These are phyloP conservation scores for Alternaria incomplexa DNA, from an alignment of 2,329 filamentous ascomycete species.

Conservation along the genomic window DNA sequence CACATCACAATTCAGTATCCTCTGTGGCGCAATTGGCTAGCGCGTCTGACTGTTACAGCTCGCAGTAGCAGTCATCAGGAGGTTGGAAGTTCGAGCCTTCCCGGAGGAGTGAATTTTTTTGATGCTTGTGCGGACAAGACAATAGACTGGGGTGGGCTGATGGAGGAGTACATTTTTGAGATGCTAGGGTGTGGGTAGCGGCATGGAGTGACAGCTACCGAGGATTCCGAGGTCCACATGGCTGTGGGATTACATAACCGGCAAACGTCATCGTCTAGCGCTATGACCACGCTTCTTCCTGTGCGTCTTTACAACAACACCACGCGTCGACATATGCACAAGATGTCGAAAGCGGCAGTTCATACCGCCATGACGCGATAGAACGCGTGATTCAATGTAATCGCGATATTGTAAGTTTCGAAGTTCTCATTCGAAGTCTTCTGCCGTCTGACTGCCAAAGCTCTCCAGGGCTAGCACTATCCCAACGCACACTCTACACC, in stretches of 20 bases:
- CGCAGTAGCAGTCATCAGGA: constrained; percentile 29
- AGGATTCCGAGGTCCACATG: background rate
- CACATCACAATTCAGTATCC: constrained; percentile 27
- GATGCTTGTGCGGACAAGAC: background rate
- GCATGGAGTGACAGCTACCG: background rate
- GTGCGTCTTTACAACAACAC: background rate
- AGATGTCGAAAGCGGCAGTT: background rate
- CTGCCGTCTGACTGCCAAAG: background rate
- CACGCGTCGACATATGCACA: background rate
- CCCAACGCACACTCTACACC: background rate
- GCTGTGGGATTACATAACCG: background rate
- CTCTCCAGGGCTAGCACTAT: background rate
- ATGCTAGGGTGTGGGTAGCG: background rate
- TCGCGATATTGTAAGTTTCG: background rate
- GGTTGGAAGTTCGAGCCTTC: constrained; percentile 44
- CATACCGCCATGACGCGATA: background rate
- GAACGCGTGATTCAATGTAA: background rate
- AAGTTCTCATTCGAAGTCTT: background rate
- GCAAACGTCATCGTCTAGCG: background rate
- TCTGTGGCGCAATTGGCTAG: constrained; percentile 61
- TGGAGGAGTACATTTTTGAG: background rate
- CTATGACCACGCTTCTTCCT: background rate
- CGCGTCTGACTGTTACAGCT: constrained; percentile 65
- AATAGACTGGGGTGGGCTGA: background rate
- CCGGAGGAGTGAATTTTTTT: constrained; percentile 30